Base-by-base conservation (phyloP, 352 stramenopile genomes). In the Pythium insidiosum region DNA sequence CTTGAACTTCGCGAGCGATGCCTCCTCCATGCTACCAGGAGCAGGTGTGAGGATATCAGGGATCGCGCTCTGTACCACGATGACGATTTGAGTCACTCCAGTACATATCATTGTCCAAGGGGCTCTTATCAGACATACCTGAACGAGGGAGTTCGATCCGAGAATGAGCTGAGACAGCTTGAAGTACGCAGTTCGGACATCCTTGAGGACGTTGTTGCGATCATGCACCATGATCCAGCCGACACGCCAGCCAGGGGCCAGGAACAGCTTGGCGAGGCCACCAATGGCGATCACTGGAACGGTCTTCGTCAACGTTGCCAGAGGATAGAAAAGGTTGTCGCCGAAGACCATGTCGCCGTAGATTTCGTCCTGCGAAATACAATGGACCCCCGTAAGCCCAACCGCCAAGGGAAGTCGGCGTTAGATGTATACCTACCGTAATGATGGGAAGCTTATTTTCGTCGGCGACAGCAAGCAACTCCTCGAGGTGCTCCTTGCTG, bases 181-280 rank as follows among this genome's bases (percentile, higher is more conserved):
- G 39, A 90, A 84, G 31, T 96, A 91, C 10, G 87, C 94, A 4
- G 68, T 73, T 31, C 91, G 74, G 0, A 98, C 74, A 46, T 96
- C 69, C 39, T 74, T 70, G 19, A 91, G 40, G 20, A 84, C 48
- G 29, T 83, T 43, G 49, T 84, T 72, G 50, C 82, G 80, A 58
- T 98, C 94, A 50, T 98, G 84, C 43, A 98, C 88, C 40, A 96
- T 75, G 37, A 98, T 54, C 94, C 95, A 98, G 18, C 95, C 95
- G 6, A 98, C 72, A 44, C 95, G 79, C 89, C 93, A 98, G 23
- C 95, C 95, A 15, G 95, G 93, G 15, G 98, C 73, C 15, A 98
- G 63, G 58, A 96, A 98, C 51, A 98, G 90, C 66, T 98, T 98
- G 11, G 91, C 93, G 13, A 98, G 55, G n/a, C 86, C 85, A 33